phyloP scores from a whole-genome alignment of 805 yeast species.

The Myxozyma mucilagina region DNA sequence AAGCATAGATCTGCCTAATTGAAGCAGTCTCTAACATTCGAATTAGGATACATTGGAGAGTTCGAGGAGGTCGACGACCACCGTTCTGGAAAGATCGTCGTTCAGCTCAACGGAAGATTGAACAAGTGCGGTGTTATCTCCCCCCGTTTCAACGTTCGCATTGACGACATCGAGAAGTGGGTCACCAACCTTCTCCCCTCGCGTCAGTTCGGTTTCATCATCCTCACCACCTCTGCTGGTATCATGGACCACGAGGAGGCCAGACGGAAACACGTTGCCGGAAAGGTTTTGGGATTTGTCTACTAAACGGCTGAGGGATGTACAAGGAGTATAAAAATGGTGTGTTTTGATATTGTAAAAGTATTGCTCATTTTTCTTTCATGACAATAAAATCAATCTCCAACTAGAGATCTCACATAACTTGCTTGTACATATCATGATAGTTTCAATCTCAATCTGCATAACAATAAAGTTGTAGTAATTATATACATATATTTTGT shows the following conservation, averaged over 20 bases:
- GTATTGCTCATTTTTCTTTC: conserved; percentile 2
- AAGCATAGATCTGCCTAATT: neutral
- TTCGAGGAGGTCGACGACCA: conserved; percentile 98
- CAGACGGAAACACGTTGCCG: conserved; percentile 99
- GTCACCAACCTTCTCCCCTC: conserved; percentile 98
- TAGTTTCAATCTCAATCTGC: neutral
- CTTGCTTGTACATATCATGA: neutral
- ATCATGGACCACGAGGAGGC: conserved; percentile 99
- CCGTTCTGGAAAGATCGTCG: conserved; percentile 97
- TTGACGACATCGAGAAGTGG: conserved; percentile 96
- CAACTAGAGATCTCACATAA: neutral
- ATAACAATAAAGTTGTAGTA: neutral
- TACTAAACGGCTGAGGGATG: conserved; percentile 52
- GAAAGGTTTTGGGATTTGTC: conserved; percentile 97
- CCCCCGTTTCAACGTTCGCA: conserved; percentile 97
- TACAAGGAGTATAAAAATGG: conserved; percentile 1
- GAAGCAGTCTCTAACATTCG: neutral
- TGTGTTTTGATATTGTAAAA: conserved; percentile 9
- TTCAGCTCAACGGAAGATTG: conserved; percentile 95
- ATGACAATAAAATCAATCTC: conserved; percentile 3
- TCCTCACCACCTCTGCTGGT: conserved; percentile 98
- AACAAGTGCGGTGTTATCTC: conserved; percentile 99
- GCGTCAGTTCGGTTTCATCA: conserved; percentile 97
- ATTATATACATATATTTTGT: no score
- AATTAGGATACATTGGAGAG: conserved; percentile 83